These are phyloP conservation scores for Brassica nigra DNA, from an alignment of 345 rosid genomes.

Conservation along the genomic window DNA sequence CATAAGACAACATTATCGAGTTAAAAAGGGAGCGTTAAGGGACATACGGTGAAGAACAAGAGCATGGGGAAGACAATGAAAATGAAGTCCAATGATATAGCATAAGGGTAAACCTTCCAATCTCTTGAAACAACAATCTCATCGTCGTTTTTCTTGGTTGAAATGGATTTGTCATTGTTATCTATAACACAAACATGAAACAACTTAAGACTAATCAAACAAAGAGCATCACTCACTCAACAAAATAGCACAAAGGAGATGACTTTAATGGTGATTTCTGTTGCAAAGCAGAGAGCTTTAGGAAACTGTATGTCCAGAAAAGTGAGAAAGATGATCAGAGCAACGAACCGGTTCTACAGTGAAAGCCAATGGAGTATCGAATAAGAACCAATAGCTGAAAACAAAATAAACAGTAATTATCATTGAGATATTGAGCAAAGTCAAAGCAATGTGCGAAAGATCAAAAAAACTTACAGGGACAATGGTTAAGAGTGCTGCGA, in stretches of 20 bases:
- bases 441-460: not conserved
- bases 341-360: conserved; percentile 45
- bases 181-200: conserved; percentile 23
- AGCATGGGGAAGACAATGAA: conserved; percentile 64
- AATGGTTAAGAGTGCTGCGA: conserved; percentile 58
- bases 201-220: conserved; percentile 5
- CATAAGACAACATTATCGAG: not conserved
- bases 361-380: conserved; percentile 50
- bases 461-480: conserved; percentile 51
- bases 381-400: conserved; percentile 61
- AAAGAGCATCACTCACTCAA: not conserved
- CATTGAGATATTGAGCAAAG: not conserved
- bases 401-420: not conserved
- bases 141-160: conserved; percentile 52
- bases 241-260: not conserved
- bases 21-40: not conserved
- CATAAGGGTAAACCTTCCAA: conserved; percentile 47
- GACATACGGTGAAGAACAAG: conserved; percentile 68
- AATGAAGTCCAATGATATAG: conserved; percentile 61
- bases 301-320: not conserved
- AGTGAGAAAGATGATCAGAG: not conserved
- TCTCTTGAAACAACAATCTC: conserved; percentile 43
- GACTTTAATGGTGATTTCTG: not conserved
- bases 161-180: conserved; percentile 21
- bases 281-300: conserved; percentile 2